Evolutionary conservation across 2,329 filamentous ascomycete genomes (phyloP).

Genomic region (Triangularia verruculosa): DNA sequence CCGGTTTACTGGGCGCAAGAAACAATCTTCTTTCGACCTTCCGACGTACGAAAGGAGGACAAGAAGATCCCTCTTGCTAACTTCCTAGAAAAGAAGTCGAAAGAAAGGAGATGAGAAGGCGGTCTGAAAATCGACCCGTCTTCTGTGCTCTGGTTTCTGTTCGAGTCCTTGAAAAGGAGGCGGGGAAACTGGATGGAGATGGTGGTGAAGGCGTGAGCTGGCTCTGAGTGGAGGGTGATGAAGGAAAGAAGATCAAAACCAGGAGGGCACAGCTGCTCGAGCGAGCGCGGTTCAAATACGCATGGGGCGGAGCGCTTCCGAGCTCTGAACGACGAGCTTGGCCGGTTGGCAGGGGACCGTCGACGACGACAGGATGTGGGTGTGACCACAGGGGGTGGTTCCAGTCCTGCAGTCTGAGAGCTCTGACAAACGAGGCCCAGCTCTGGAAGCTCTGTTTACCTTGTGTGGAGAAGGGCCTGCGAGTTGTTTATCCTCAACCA

Average conservation of each 20-base stretch:
- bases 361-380: conserved; percentile 9
- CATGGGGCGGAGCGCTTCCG: conserved; percentile 24
- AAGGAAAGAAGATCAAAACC: conserved; percentile 20
- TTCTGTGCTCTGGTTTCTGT: conserved; percentile 35
- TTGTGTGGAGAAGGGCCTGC: conserved; percentile 22
- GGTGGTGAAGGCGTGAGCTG: conserved; percentile 28
- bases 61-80: conserved; percentile 51
- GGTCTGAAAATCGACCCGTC: conserved; percentile 33
- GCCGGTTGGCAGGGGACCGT: conserved; percentile 24
- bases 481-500: conserved; percentile 28
- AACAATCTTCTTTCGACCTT: conserved; percentile 44
- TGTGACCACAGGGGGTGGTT: conserved; percentile 4
- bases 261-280: conserved; percentile 21
- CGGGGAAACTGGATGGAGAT: conserved; percentile 24
- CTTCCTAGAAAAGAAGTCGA: conserved; percentile 45
- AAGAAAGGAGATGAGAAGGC: conserved; percentile 46
- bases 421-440: background rate
- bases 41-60: conserved; percentile 59
- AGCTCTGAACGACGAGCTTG: background rate
- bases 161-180: conserved; percentile 25
- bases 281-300: conserved; percentile 31
- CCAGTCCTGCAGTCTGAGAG: conserved; percentile 4
- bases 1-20: conserved; percentile 64
- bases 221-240: conserved; percentile 18
- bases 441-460: conserved; percentile 29